Evolutionary conservation across 805 yeast genomes (phyloP).

Genomic region (Wickerhamomyces alni): DNA sequence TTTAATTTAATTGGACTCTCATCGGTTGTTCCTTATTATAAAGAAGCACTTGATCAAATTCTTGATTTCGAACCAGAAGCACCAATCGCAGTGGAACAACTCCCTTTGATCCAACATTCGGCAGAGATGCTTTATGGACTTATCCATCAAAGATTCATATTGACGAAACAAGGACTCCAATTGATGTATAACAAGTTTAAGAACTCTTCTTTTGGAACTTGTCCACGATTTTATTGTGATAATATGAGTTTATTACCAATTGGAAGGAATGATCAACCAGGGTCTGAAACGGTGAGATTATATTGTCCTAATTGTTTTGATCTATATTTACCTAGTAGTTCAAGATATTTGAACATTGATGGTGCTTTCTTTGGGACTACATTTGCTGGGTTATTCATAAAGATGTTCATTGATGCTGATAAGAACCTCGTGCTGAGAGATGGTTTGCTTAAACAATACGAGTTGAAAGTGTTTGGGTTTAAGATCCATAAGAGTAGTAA

Average conservation of each 20-base stretch:
- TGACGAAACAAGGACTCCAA: conserved; percentile 84
- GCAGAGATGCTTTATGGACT: conserved; percentile 92
- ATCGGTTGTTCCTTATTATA: conserved; percentile 80
- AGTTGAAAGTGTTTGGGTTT: conserved; percentile 84
- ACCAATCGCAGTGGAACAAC: conserved; percentile 55
- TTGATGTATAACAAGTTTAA: conserved; percentile 94
- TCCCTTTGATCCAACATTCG: conserved; percentile 76
- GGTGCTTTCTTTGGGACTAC: conserved; percentile 97
- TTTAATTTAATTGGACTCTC: conserved; percentile 90
- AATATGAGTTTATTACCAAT: conserved; percentile 88
- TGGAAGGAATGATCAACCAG: conserved; percentile 87
- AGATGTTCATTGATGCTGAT: conserved; percentile 88
- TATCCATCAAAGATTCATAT: conserved; percentile 86
- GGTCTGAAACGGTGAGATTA: conserved; percentile 84
- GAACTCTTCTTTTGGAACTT: conserved; percentile 80
- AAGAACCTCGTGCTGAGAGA: conserved; percentile 58
- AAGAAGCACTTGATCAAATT: conserved; percentile 87
- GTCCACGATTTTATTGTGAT: conserved; percentile 87
- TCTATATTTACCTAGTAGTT: conserved; percentile 78
- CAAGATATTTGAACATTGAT: conserved; percentile 83
- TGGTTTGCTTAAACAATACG: conserved; percentile 44
- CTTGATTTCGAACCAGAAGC: conserved; percentile 64
- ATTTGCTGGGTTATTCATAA: conserved; percentile 87
- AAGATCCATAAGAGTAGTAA: conserved; percentile 64
- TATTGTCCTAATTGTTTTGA: conserved; percentile 96